Conservation (phyloP, 2,329 filamentous ascomycete species). For the Tolypocladium pustulatum region DNA sequence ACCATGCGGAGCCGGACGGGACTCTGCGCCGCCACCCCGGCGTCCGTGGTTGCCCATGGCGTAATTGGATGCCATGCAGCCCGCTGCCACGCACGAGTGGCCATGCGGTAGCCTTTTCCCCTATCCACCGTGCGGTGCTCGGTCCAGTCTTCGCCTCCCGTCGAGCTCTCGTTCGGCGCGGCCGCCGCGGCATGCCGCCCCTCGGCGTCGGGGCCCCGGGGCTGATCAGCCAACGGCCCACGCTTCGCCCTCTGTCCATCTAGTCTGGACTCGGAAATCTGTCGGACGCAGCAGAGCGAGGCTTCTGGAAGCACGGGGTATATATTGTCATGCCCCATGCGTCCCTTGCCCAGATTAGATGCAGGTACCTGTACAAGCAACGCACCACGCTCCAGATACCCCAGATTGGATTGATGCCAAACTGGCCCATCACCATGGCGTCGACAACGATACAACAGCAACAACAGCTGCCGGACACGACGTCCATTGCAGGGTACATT, state of each 20-base stretch:
- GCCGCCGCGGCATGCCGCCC: background rate
- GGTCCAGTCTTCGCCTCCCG: background rate
- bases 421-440: conserved; percentile 7
- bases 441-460: conserved; percentile 7
- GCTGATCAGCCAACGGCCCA: background rate
- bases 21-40: background rate
- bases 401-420: background rate
- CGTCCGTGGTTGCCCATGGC: background rate
- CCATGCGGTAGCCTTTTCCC: background rate
- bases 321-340: background rate
- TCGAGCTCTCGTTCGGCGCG: background rate
- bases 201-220: background rate
- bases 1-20: too few species aligned
- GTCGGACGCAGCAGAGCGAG: background rate
- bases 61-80: background rate
- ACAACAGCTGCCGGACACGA: conserved; percentile 19
- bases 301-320: background rate
- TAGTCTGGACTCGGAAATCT: background rate
- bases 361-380: conserved; percentile 1
- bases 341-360: background rate
- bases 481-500: conserved; percentile 33
- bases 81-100: background rate
- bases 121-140: background rate
- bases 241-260: background rate
- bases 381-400: background rate